A percentile compares a stretch with the other conserved stretches of the same genome.
phyloP scores from a whole-genome alignment of 495 filamentous ascomycete species.

The Echria macrotheca region DNA sequence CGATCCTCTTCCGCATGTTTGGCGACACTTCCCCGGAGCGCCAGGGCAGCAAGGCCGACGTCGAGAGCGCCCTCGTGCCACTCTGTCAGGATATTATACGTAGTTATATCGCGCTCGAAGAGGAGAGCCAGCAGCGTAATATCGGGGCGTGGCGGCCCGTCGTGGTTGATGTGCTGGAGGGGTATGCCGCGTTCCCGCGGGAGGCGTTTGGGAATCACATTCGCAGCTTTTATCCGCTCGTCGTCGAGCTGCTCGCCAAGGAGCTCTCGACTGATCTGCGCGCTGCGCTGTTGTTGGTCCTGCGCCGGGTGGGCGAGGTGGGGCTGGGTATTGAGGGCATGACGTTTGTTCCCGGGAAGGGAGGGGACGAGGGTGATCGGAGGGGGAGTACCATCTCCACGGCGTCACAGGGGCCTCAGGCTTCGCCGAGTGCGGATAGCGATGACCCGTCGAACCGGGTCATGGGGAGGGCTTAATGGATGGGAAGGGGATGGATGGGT shows the following conservation, averaged over 20 bases:
- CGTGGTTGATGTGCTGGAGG: slow-evolving; percentile 95
- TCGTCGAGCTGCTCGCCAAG: slow-evolving; percentile 73
- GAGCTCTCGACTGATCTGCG: slow-evolving; percentile 77
- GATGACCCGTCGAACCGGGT: slow-evolving; percentile 25
- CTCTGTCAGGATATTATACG: slow-evolving; percentile 89
- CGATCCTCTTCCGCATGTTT: slow-evolving; percentile 95
- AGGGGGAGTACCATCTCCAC: slow-evolving; percentile 26
- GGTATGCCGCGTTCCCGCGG: slow-evolving; percentile 81
- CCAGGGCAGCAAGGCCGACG: slow-evolving; percentile 67
- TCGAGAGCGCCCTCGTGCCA: slow-evolving; percentile 86
- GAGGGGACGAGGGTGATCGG: slow-evolving; percentile 23
- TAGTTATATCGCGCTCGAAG: slow-evolving; percentile 76
- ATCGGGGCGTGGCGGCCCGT: slow-evolving; percentile 95
- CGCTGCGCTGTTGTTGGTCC: slow-evolving; percentile 64
- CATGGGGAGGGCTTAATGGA: slow-evolving; percentile 16
- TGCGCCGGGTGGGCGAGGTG: slow-evolving; percentile 78
- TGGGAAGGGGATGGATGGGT: not conserved
- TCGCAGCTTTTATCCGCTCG: slow-evolving; percentile 76
- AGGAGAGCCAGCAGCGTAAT: slow-evolving; percentile 92
- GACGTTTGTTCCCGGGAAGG: slow-evolving; percentile 10
- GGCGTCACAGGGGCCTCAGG: slow-evolving; percentile 10
- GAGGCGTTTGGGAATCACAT: slow-evolving; percentile 77
- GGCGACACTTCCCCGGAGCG: slow-evolving; percentile 81
- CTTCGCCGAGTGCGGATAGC: slow-evolving; percentile 17
- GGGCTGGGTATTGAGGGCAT: slow-evolving; percentile 60